A percentile compares a stretch with the other conserved stretches of the same genome.
These are phyloP conservation scores for Colletotrichum sublineola DNA, from an alignment of 2,329 filamentous ascomycete species.

Conservation along the genomic window DNA sequence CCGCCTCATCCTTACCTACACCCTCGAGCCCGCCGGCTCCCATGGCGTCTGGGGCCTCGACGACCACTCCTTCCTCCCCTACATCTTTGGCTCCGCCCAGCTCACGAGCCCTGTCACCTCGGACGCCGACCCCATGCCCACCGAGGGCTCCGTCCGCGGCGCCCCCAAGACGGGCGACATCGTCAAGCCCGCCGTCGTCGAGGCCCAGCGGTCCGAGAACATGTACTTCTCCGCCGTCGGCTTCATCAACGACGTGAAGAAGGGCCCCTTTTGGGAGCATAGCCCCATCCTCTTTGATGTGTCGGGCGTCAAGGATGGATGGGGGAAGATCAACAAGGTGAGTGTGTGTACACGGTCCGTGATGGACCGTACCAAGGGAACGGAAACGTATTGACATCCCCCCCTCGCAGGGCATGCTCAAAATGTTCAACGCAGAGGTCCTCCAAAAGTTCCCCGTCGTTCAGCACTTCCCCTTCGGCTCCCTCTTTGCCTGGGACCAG, in stretches of 20 bases:
- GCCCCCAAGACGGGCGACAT: slow-evolving; percentile 81
- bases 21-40: slow-evolving; percentile 92
- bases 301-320: slow-evolving; percentile 90
- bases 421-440: slow-evolving; percentile 99
- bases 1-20: slow-evolving; percentile 89
- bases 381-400: background rate
- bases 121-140: slow-evolving; percentile 72
- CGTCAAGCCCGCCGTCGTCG: slow-evolving; percentile 72
- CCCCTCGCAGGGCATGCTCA: slow-evolving; percentile 86
- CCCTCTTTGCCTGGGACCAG: slow-evolving; percentile 81
- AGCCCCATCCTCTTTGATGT: slow-evolving; percentile 94
- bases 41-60: slow-evolving; percentile 99
- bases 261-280: slow-evolving; percentile 96
- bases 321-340: slow-evolving; percentile 97
- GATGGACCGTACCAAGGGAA: background rate
- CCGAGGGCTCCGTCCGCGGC: slow-evolving; percentile 81
- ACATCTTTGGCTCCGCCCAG: slow-evolving; percentile 95
- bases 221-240: slow-evolving; percentile 97
- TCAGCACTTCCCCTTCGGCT: slow-evolving; percentile 92
- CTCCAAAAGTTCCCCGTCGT: slow-evolving; percentile 97
- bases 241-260: slow-evolving; percentile 98
- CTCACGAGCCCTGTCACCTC: slow-evolving; percentile 80
- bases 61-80: slow-evolving; percentile 93
- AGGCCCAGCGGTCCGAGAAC: slow-evolving; percentile 74
- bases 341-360: background rate